phyloP scores from a whole-genome alignment of 1,139 yeast species.

The Pichia sp. region DNA sequence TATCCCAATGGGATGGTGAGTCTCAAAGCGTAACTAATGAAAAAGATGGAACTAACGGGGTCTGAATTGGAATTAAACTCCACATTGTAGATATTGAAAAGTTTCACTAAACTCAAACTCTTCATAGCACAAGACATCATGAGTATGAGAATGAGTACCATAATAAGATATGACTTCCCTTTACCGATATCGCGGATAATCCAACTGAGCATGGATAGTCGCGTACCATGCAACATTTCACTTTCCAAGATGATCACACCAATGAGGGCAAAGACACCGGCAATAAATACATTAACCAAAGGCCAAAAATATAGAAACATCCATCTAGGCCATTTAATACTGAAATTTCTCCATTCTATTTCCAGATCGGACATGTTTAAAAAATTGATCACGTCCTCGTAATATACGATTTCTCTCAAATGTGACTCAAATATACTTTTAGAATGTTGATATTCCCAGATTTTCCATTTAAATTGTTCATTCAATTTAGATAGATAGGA shows the following conservation, averaged over 20 bases:
- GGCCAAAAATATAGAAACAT: conserved; percentile 31
- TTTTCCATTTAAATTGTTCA: conserved; percentile 33
- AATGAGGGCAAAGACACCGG: conserved; percentile 35
- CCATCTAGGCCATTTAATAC: conserved; percentile 4
- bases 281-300: conserved; percentile 32
- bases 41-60: conserved; percentile 68
- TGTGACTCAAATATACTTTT: conserved; percentile 36
- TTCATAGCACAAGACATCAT: conserved; percentile 63
- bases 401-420: conserved; percentile 29
- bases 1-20: conserved; percentile 77
- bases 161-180: conserved; percentile 35
- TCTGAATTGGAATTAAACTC: conserved; percentile 60
- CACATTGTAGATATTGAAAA: conserved; percentile 72
- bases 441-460: conserved; percentile 35
- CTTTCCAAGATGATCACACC: conserved; percentile 60
- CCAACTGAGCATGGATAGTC: conserved; percentile 51
- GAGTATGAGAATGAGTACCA: conserved; percentile 44
- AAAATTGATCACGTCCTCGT: conserved; percentile 36
- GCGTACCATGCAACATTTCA: conserved; percentile 68
- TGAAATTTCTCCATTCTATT: conserved; percentile 8
- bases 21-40: conserved; percentile 75
- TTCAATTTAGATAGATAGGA: conserved; percentile 23
- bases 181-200: conserved; percentile 25
- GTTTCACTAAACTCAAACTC: conserved; percentile 58
- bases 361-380: conserved; percentile 2